Percentiles rank a stretch among this genome's conserved stretches.
phyloP scores from a whole-genome alignment of 768 basidiomycete species.

The Naganishia vaughanmartiniae region DNA sequence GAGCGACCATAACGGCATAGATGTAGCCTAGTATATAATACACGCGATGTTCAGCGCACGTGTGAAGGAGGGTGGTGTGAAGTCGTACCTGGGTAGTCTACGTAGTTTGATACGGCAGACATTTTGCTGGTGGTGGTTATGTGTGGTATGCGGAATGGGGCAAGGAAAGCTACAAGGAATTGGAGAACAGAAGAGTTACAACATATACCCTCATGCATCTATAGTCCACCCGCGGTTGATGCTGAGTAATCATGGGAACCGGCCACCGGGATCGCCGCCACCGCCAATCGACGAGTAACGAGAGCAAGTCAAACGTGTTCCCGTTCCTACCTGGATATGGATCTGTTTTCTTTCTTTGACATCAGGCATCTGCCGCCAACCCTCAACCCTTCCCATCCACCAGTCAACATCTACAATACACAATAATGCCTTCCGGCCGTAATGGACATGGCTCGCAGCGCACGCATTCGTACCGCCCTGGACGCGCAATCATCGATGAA shows the following conservation, averaged over 20 bases:
- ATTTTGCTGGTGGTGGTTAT: neutral
- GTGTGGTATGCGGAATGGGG: neutral
- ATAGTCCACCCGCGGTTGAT: too few species aligned
- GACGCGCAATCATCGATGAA: constrained; percentile 16
- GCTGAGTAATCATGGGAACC: neutral
- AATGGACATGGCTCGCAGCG: neutral
- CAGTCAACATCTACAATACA: neutral
- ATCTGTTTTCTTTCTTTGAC: neutral
- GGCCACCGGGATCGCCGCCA: neutral
- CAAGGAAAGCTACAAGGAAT: too few species aligned
- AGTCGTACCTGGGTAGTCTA: constrained; percentile 24
- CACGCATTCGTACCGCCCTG: constrained; percentile 5
- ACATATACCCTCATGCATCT: too few species aligned
- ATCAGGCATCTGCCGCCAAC: neutral
- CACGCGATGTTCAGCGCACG: neutral
- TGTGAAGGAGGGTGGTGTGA: neutral
- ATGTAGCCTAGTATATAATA: constrained; percentile 23
- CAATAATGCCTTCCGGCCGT: constrained; percentile 3
- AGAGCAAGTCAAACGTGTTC: too few species aligned
- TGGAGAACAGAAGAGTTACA: too few species aligned
- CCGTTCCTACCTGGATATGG: too few species aligned
- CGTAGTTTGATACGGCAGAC: constrained; percentile 20
- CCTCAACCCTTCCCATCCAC: neutral
- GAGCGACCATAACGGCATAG: constrained; percentile 28
- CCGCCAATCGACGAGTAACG: neutral